Evolutionary conservation across 257 asterid genomes (phyloP), one percentile per base, ranked within the genome.

Genomic region (Linaria vulgaris): DNA sequence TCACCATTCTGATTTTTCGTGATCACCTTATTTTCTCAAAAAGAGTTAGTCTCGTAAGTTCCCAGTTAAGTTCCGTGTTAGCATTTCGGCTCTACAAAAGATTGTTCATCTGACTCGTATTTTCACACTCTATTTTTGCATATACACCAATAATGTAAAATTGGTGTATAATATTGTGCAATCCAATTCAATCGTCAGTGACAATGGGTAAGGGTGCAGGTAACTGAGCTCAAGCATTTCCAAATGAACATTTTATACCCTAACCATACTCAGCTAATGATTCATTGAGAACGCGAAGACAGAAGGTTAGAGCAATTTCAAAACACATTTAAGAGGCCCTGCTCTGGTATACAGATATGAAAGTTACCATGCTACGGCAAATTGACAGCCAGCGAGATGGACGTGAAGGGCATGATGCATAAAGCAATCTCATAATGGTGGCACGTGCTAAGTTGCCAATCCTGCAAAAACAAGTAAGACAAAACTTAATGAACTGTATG

Each of bases 361-460:
- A 68, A 70, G 43, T 59, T 83, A 94, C 99, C 99, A 94, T 79
- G 75, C 74, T 80, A 71, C 73, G 96, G 80, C 95, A 90, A 78
- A 94, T 81, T 23, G 83, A 84, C 64, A 94, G 80, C 99, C 99
- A 94, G 68, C 71, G 95, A n/a, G 99, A 90, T 43, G 99, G 97
- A 56, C 80, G 80, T 51, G 83, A 87, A 56, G 97, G 95, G 79
- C 96, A 82, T 57, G 99, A 87, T 51, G 94, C 94, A 82, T 79
- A 80, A 53, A 94, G 91, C 83, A 94, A 76, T 63, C 97, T 82
- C 86, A 82, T 83, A 66, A 94, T 86, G 14, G 97, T 87, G 46
- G 88, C 76, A 53, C 95, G 95, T 56, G 96, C 99, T 72, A 90
- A 74, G 74, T 80, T 78, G 47, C 83, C 96, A 74, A 94, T 94